Evolutionary conservation across 345 rosid species (phyloP).

Genomic region (Adansonia digitata): DNA sequence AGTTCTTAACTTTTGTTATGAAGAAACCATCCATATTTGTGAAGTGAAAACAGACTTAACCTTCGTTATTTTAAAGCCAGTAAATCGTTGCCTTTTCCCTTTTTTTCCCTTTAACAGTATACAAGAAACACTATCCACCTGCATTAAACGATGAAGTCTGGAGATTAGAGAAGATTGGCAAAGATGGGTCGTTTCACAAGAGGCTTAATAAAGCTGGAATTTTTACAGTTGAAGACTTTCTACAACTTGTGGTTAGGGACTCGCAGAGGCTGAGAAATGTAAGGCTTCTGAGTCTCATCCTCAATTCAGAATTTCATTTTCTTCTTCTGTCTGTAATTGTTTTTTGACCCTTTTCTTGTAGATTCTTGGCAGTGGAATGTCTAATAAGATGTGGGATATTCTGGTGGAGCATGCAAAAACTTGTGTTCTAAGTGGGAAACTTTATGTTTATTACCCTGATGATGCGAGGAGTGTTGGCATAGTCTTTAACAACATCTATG

Average conservation of each 20-base stretch:
- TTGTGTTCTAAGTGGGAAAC: slow-evolving; percentile 71
- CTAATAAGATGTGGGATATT: slow-evolving; percentile 98
- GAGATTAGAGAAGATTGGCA: slow-evolving; percentile 97
- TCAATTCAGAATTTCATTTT: slow-evolving; percentile 6
- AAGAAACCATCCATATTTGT: not conserved
- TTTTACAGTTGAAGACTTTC: slow-evolving; percentile 75
- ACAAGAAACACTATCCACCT: slow-evolving; percentile 99
- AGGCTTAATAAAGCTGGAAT: slow-evolving; percentile 84
- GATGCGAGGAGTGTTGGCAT: slow-evolving; percentile 57
- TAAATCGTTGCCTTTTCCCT: slow-evolving; percentile 2
- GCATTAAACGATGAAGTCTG: slow-evolving; percentile 87
- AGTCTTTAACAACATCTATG: slow-evolving; percentile 77
- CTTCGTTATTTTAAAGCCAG: not conserved
- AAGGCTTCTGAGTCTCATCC: slow-evolving; percentile 27
- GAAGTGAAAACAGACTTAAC: not conserved
- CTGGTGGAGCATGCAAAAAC: slow-evolving; percentile 95
- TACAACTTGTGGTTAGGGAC: slow-evolving; percentile 77
- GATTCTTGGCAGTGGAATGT: slow-evolving; percentile 99
- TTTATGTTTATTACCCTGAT: slow-evolving; percentile 77
- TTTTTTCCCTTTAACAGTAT: slow-evolving; percentile 40
- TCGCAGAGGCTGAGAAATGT: slow-evolving; percentile 76
- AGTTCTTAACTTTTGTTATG: slow-evolving; percentile 22
- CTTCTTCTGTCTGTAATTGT: slow-evolving; percentile 9
- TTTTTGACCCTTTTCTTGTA: slow-evolving; percentile 26
- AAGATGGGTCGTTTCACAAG: slow-evolving; percentile 97